phyloP scores from a whole-genome alignment of 495 filamentous ascomycete species.

The Lineolata rhizophorae region DNA sequence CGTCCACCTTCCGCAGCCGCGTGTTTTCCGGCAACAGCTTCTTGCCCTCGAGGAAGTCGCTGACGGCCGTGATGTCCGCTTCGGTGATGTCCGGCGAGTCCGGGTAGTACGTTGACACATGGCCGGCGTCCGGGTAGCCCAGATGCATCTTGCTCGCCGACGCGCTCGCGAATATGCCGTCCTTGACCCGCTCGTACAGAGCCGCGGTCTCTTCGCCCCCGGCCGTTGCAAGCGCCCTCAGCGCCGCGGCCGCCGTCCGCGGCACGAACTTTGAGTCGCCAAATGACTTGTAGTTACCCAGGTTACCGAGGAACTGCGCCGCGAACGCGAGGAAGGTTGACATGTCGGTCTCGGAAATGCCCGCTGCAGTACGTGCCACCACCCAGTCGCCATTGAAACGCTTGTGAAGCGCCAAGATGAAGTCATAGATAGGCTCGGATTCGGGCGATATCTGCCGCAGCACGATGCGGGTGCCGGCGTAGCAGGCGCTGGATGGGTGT shows the following conservation, averaged over 20 bases:
- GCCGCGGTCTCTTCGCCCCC: conserved; percentile 25
- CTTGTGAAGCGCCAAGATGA: conserved; percentile 63
- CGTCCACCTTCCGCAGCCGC: conserved; percentile 49
- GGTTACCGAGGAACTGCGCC: conserved; percentile 72
- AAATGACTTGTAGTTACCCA: conserved; percentile 91
- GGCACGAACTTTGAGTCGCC: conserved; percentile 92
- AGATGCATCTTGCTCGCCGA: conserved; percentile 53
- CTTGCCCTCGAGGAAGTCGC: conserved; percentile 53
- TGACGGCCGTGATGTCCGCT: conserved; percentile 52
- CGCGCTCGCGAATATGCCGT: conserved; percentile 47
- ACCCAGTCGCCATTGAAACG: conserved; percentile 61
- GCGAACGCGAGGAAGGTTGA: conserved; percentile 69
- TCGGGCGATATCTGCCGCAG: conserved; percentile 80
- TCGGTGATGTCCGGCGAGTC: conserved; percentile 69
- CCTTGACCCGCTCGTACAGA: conserved; percentile 43
- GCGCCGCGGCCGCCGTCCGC: conserved; percentile 37
- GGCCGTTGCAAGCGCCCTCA: conserved; percentile 47
- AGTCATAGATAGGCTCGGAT: conserved; percentile 74
- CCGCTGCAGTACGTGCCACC: conserved; percentile 41
- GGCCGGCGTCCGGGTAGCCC: conserved; percentile 62
- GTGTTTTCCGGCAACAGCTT: conserved; percentile 70
- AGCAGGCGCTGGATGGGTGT: conserved; percentile 44
- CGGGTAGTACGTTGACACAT: conserved; percentile 85
- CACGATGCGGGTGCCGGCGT: conserved; percentile 65
- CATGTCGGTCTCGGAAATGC: conserved; percentile 45